Conservation (phyloP, 169 alveolate species). For the Plasmodium chabaudi region DNA sequence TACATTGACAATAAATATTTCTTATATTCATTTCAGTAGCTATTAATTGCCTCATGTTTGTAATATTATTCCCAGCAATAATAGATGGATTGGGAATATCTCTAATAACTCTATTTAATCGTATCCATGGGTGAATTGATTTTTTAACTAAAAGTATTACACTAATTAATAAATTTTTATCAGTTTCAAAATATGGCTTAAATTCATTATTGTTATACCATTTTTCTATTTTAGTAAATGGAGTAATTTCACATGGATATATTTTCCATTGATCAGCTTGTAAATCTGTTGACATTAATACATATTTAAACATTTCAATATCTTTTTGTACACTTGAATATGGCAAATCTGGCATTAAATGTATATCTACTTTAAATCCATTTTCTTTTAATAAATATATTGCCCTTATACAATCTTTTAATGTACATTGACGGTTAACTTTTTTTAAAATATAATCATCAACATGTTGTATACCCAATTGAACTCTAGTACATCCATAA, state of each 20-base stretch:
- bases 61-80: constrained; percentile 93
- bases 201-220: constrained; percentile 90
- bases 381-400: constrained; percentile 91
- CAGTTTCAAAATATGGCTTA: constrained; percentile 92
- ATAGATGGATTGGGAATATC: constrained; percentile 96
- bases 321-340: constrained; percentile 89
- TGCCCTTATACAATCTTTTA: constrained; percentile 89
- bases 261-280: constrained; percentile 97
- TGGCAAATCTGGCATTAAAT: constrained; percentile 96
- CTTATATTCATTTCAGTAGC: constrained; percentile 85
- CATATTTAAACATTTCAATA: constrained; percentile 90
- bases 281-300: constrained; percentile 87
- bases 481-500: constrained; percentile 95
- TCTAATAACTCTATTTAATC: constrained; percentile 93
- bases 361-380: constrained; percentile 95
- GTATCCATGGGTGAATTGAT: constrained; percentile 95
- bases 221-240: constrained; percentile 92
- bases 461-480: constrained; percentile 95
- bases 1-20: constrained; percentile 91
- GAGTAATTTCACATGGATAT: constrained; percentile 96
- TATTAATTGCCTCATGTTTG: constrained; percentile 93
- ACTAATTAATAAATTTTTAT: constrained; percentile 83
- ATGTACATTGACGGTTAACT: constrained; percentile 89
- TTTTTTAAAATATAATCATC: constrained; percentile 88
- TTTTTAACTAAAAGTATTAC: constrained; percentile 89